Evolutionary conservation across 1,284 basidiomycete genomes (phyloP).

Genomic region (Tilletia caries): DNA sequence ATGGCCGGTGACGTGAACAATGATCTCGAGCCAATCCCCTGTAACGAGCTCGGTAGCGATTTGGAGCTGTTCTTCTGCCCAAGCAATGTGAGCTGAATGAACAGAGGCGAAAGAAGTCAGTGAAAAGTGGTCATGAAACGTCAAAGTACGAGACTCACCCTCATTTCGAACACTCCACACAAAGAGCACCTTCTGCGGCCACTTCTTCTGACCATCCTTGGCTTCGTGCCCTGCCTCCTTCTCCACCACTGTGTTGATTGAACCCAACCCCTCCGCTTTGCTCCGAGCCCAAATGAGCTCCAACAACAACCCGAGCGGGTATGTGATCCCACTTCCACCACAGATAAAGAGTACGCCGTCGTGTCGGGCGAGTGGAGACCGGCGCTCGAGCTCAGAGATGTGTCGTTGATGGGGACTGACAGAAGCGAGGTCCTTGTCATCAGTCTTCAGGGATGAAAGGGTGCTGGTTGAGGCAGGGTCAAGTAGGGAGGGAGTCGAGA

Average conservation of each 20-base stretch:
- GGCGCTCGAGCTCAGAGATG: not conserved
- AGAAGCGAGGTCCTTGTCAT: too few relatives aligned
- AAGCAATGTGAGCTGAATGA: slow-evolving; percentile 5
- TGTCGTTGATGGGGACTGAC: not conserved
- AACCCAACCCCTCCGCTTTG: not conserved
- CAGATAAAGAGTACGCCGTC: not conserved
- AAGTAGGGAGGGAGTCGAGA: not conserved
- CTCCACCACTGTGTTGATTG: not conserved
- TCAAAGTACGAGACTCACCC: not conserved
- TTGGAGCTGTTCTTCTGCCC: slow-evolving; percentile 4
- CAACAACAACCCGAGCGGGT: not conserved
- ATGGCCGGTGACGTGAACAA: not conserved
- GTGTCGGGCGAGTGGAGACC: not conserved
- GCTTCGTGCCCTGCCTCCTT: not conserved
- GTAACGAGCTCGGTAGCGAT: not conserved
- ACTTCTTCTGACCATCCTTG: not conserved
- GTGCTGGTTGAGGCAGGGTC: not conserved
- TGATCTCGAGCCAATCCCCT: slow-evolving; percentile 4
- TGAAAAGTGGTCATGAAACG: not conserved
- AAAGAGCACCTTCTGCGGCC: not conserved
- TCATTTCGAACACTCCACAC: slow-evolving; percentile 1
- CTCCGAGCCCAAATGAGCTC: slow-evolving; percentile 5
- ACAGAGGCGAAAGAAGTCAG: not conserved
- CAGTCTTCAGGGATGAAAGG: not conserved
- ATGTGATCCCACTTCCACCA: slow-evolving; percentile 9